A percentile compares a stretch with the other conserved stretches of the same genome.
Conservation (phyloP, 1,284 basidiomycete genomes). For the Quambalaria eucalypti region DNA sequence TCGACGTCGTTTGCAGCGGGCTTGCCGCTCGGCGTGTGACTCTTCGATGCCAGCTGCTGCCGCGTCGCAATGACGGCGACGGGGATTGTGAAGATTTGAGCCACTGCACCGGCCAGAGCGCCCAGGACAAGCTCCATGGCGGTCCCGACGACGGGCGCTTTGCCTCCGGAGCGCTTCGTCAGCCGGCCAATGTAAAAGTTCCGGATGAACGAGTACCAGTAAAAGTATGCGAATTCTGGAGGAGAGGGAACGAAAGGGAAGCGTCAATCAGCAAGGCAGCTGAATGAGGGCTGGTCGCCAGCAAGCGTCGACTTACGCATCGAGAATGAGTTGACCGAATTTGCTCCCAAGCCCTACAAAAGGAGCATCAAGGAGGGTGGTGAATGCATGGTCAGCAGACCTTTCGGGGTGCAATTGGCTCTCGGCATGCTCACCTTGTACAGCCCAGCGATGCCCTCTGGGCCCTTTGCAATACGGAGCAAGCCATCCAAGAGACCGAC, state of each 20-base stretch:
- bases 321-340: conserved; percentile 97
- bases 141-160: conserved; percentile 22
- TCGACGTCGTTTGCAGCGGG: background rate
- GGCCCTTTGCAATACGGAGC: conserved; percentile 31
- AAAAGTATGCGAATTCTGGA: conserved; percentile 98
- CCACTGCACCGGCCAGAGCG: conserved; percentile 82
- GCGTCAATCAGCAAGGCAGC: too few species aligned
- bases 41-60: conserved; percentile 58
- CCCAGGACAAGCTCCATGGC: conserved; percentile 62
- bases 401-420: too few species aligned
- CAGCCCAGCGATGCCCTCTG: conserved; percentile 54
- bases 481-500: conserved; percentile 38
- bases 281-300: too few species aligned
- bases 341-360: conserved; percentile 92
- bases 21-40: background rate
- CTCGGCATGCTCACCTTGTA: too few species aligned
- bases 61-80: conserved; percentile 94
- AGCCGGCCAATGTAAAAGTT: conserved; percentile 56
- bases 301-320: conserved; percentile 67
- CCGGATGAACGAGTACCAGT: conserved; percentile 90
- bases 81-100: conserved; percentile 97
- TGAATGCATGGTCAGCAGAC: too few species aligned
- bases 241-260: too few species aligned
- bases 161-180: conserved; percentile 7
- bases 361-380: too few species aligned